Percentiles rank a stretch among this genome's conserved stretches.
These are phyloP conservation scores for Hygrocybe punicea DNA, from an alignment of 768 basidiomycete species.

Conservation along the genomic window DNA sequence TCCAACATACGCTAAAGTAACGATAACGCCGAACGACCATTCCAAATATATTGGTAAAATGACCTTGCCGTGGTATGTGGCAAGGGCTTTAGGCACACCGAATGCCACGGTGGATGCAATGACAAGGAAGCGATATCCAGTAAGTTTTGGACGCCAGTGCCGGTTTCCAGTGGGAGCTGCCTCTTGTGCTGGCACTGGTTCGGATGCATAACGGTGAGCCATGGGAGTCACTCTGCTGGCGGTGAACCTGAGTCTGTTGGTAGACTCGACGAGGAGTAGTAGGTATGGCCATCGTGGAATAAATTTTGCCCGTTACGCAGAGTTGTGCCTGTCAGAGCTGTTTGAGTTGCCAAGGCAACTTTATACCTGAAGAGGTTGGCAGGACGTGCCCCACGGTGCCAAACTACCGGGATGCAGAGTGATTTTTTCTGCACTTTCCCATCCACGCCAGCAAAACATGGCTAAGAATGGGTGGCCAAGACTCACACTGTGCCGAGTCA, in stretches of 20 bases:
- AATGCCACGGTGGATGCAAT: not conserved
- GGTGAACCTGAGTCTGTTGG: not conserved
- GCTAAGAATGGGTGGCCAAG: not conserved
- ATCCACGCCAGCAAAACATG: not conserved
- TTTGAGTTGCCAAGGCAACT: not conserved
- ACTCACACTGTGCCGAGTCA: not conserved
- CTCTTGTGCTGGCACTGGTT: not conserved
- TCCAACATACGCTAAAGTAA: too few species aligned
- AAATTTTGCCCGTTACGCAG: too few species aligned
- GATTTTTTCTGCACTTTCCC: too few species aligned
- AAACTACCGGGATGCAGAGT: too few species aligned
- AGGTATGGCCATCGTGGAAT: too few species aligned
- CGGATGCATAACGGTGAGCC: not conserved
- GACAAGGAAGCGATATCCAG: not conserved
- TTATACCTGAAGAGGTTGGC: not conserved
- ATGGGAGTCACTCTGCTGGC: too few species aligned
- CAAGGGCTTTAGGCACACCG: not conserved
- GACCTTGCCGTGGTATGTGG: not conserved
- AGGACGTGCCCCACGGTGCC: too few species aligned
- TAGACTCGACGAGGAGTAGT: too few species aligned
- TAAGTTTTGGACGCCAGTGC: not conserved
- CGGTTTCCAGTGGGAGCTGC: not conserved
- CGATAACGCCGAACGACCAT: too few species aligned
- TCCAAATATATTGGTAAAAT: too few species aligned
- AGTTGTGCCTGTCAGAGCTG: too few species aligned